These are phyloP conservation scores for Talaromyces pinophilus DNA, from an alignment of 2,329 filamentous ascomycete species.

Conservation along the genomic window DNA sequence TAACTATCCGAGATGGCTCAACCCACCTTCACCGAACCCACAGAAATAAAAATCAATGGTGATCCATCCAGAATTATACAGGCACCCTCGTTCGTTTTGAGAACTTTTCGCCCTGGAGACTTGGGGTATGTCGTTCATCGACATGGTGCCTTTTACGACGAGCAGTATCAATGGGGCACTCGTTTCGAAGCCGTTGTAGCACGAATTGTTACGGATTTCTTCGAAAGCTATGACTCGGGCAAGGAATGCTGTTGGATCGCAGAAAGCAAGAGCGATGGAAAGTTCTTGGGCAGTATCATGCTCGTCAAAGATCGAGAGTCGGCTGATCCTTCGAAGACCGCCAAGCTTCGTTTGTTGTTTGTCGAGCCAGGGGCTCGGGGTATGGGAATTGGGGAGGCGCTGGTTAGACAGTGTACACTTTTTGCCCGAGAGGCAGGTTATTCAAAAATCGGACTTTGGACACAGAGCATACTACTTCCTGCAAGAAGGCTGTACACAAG, in stretches of 20 bases:
- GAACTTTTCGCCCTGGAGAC: slow-evolving; percentile 29
- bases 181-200: slow-evolving; percentile 28
- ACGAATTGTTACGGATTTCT: slow-evolving; percentile 28
- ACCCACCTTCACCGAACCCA: not conserved
- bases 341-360: slow-evolving; percentile 31
- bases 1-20: not conserved
- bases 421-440: slow-evolving; percentile 31
- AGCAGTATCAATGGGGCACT: slow-evolving; percentile 29
- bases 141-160: slow-evolving; percentile 28
- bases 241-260: slow-evolving; percentile 33
- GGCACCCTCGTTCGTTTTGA: slow-evolving; percentile 14
- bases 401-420: slow-evolving; percentile 28
- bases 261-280: slow-evolving; percentile 24
- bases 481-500: slow-evolving; percentile 29
- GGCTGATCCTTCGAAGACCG: slow-evolving; percentile 19
- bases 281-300: slow-evolving; percentile 31
- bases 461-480: slow-evolving; percentile 27
- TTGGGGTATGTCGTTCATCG: slow-evolving; percentile 31
- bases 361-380: slow-evolving; percentile 31
- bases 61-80: not conserved
- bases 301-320: slow-evolving; percentile 27
- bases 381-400: slow-evolving; percentile 27
- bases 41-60: not conserved
- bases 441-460: slow-evolving; percentile 29
- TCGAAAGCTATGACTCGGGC: slow-evolving; percentile 27